Conservation (phyloP, 2,329 filamentous ascomycete species). For the Lecanicillium sp. region DNA sequence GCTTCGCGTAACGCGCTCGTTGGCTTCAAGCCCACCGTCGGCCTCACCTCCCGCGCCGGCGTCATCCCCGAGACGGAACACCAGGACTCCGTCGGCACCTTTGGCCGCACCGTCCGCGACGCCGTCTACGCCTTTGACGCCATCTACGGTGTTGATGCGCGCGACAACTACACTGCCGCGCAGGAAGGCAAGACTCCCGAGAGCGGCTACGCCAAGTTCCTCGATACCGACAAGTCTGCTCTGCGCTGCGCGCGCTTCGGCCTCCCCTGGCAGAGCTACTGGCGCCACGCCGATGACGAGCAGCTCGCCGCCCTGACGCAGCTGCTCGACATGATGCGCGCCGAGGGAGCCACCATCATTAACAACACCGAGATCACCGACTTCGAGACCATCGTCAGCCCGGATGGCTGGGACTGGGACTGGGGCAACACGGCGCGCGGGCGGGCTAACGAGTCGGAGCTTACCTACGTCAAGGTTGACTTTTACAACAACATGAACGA, state of each 20-base stretch:
- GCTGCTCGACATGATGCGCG: constrained; percentile 45
- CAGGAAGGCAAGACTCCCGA: constrained; percentile 49
- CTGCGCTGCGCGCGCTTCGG: constrained; percentile 61
- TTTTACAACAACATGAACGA: constrained; percentile 57
- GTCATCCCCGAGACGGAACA: constrained; percentile 62
- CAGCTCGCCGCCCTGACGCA: constrained; percentile 48
- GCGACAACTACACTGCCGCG: constrained; percentile 60
- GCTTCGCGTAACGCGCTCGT: constrained; percentile 64
- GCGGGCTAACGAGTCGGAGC: constrained; percentile 66
- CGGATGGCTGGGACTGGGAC: constrained; percentile 69
- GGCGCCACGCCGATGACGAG: constrained; percentile 52
- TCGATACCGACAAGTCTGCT: constrained; percentile 42
- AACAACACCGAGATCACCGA: constrained; percentile 64
- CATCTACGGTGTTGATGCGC: constrained; percentile 57
- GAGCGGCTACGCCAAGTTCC: constrained; percentile 51
- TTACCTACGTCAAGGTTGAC: constrained; percentile 65
- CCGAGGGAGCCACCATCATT: constrained; percentile 60
- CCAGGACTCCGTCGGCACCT: constrained; percentile 63
- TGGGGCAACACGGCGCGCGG: constrained; percentile 53
- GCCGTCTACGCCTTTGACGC: constrained; percentile 60
- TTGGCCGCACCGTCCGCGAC: constrained; percentile 64
- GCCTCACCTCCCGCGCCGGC: constrained; percentile 58
- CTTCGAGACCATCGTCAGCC: constrained; percentile 56
- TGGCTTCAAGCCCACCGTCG: constrained; percentile 71
- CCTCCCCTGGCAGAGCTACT: constrained; percentile 66